Conservation (phyloP, 257 asterid genomes). For the Rauvolfia tetraphylla region DNA sequence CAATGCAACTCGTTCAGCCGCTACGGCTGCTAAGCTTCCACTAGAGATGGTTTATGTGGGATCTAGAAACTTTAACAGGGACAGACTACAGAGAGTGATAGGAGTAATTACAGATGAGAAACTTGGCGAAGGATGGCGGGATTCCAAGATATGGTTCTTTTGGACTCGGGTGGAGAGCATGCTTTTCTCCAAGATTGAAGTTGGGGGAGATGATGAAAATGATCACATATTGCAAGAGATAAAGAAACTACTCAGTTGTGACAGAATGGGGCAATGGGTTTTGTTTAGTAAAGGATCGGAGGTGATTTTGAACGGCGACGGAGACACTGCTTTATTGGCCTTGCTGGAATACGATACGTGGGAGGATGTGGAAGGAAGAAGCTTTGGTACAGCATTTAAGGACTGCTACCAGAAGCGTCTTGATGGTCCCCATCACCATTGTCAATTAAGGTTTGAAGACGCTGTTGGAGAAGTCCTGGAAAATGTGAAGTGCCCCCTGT, state of each 20-base stretch:
- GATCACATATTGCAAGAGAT: conserved; percentile 11
- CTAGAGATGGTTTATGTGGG: conserved; percentile 18
- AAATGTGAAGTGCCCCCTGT: conserved; percentile 48
- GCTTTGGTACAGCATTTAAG: conserved; percentile 1
- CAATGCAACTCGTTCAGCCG: background rate
- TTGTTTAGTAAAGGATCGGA: conserved; percentile 10
- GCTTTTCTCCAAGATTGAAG: conserved; percentile 10
- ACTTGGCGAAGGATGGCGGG: background rate
- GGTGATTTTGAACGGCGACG: background rate
- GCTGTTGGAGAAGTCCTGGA: conserved; percentile 40
- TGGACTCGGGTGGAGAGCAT: conserved; percentile 22
- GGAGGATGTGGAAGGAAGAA: background rate
- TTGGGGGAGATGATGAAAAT: background rate
- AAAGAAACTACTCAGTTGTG: conserved; percentile 8
- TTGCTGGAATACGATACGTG: conserved; percentile 5
- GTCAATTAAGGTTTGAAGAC: conserved; percentile 40
- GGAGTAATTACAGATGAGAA: conserved; percentile 8
- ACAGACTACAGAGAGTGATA: too few relatives aligned
- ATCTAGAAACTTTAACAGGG: background rate
- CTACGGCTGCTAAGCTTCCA: background rate
- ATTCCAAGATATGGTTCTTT: conserved; percentile 11
- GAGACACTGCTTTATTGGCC: background rate
- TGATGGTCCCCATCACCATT: conserved; percentile 33
- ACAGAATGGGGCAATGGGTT: conserved; percentile 17
- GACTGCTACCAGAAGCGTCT: conserved; percentile 8